A percentile compares a stretch with the other conserved stretches of the same genome.
These are phyloP conservation scores for Blastobotrys persicus DNA, from an alignment of 1,139 yeast species.

Conservation along the genomic window DNA sequence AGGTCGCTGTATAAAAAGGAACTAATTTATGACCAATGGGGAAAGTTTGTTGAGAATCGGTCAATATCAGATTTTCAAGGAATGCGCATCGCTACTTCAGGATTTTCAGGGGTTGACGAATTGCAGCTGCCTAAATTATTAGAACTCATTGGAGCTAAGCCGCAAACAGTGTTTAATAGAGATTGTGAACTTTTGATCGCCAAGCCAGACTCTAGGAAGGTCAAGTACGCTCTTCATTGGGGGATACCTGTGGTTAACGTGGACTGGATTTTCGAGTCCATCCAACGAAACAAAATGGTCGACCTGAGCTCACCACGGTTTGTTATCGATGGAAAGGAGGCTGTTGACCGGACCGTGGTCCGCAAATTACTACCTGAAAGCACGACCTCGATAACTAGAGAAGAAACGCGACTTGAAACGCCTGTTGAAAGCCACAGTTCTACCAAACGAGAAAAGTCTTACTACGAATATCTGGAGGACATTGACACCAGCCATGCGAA, in stretches of 20 bases:
- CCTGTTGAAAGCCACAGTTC: not conserved
- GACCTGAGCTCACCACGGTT: constrained; percentile 39
- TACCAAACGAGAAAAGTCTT: not conserved
- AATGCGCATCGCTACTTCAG: constrained; percentile 64
- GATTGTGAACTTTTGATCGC: constrained; percentile 63
- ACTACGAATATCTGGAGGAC: not conserved
- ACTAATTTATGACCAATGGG: constrained; percentile 67
- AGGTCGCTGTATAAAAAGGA: constrained; percentile 63
- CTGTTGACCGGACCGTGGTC: constrained; percentile 10
- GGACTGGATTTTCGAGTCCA: constrained; percentile 52
- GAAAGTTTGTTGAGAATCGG: constrained; percentile 52
- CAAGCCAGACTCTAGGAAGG: constrained; percentile 47
- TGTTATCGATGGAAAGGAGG: constrained; percentile 42
- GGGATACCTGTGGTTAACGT: constrained; percentile 53
- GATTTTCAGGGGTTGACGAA: constrained; percentile 80
- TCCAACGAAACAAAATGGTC: constrained; percentile 29
- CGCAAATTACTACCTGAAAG: not conserved
- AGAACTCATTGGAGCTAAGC: constrained; percentile 45
- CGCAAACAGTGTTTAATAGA: constrained; percentile 50
- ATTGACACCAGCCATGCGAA: not conserved
- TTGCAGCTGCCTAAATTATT: constrained; percentile 70
- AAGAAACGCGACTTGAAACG: not conserved
- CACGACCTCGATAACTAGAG: too few relatives aligned
- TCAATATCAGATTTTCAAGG: constrained; percentile 37
- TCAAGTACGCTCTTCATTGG: constrained; percentile 55